These are phyloP conservation scores for Cordyceps tenuipes DNA, from an alignment of 2,329 filamentous ascomycete species.

Conservation along the genomic window DNA sequence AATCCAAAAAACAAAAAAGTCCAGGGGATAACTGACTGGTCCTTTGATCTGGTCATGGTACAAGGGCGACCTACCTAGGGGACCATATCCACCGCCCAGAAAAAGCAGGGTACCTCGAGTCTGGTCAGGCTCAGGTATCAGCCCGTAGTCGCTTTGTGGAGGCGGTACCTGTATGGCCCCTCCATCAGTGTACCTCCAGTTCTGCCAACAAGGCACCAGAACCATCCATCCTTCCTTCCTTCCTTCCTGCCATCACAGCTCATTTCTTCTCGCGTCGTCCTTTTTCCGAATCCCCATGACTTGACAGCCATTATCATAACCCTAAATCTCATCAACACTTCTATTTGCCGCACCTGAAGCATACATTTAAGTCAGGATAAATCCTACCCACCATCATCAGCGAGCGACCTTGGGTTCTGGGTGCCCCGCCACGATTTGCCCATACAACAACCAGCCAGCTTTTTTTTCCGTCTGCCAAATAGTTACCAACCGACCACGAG, in stretches of 20 bases:
- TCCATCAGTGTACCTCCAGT: not conserved
- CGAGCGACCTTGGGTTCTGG: no score
- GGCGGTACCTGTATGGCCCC: not conserved
- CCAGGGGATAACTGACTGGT: no score
- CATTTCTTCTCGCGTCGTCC: not conserved
- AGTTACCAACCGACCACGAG: not conserved
- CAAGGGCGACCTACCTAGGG: not conserved
- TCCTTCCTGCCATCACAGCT: no score
- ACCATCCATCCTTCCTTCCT: no score
- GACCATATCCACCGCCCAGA: not conserved
- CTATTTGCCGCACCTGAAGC: no score
- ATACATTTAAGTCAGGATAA: not conserved
- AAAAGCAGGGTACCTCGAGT: not conserved
- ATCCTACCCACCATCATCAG: not conserved
- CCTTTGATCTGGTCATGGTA: not conserved
- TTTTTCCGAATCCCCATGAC: not conserved
- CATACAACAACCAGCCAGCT: not conserved
- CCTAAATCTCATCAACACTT: no score
- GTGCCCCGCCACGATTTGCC: not conserved
- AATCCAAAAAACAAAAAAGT: no score
- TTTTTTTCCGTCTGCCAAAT: constrained; percentile 6
- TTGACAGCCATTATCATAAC: not conserved
- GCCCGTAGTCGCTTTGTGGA: not conserved
- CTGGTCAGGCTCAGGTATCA: not conserved
- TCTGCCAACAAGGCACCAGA: not conserved